Percentiles rank a stretch among this genome's conserved stretches.
Conservation (phyloP, 2,329 filamentous ascomycete genomes). For the Daldinia eschscholtzii region DNA sequence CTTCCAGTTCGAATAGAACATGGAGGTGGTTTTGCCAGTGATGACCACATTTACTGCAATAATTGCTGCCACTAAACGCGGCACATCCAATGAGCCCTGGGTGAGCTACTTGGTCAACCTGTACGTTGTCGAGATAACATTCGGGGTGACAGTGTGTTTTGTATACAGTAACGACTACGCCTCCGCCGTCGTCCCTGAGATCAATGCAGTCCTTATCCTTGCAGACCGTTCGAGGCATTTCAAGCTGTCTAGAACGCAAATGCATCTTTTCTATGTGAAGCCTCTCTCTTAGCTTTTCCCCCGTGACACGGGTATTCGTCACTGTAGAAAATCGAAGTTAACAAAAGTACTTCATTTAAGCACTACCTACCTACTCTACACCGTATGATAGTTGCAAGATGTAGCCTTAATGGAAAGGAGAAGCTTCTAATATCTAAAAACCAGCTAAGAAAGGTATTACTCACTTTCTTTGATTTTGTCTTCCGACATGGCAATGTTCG, state of each 20-base stretch:
- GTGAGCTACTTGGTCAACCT: background rate
- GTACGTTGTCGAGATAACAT: background rate
- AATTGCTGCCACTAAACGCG: background rate
- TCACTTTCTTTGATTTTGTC: background rate
- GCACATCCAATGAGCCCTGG: background rate
- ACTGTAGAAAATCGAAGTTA: background rate
- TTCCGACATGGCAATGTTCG: background rate
- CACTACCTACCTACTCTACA: too few relatives aligned
- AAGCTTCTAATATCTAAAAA: too few relatives aligned
- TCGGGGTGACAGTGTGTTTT: background rate
- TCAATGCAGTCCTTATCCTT: background rate
- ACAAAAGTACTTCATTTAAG: background rate
- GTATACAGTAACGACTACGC: background rate
- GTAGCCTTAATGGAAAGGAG: too few relatives aligned
- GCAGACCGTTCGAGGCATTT: constrained; percentile 4
- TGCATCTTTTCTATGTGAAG: constrained; percentile 2
- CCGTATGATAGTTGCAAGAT: background rate
- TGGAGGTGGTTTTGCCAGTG: constrained; percentile 56
- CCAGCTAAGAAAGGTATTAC: background rate
- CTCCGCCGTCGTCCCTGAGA: background rate
- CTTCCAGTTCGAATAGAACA: constrained; percentile 51
- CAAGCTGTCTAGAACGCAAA: background rate
- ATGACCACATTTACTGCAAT: constrained; percentile 49
- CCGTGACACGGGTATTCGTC: background rate
- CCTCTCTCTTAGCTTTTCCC: constrained; percentile 43